Evolutionary conservation across 257 asterid species (phyloP).

Genomic region (Perilla frutescens): DNA sequence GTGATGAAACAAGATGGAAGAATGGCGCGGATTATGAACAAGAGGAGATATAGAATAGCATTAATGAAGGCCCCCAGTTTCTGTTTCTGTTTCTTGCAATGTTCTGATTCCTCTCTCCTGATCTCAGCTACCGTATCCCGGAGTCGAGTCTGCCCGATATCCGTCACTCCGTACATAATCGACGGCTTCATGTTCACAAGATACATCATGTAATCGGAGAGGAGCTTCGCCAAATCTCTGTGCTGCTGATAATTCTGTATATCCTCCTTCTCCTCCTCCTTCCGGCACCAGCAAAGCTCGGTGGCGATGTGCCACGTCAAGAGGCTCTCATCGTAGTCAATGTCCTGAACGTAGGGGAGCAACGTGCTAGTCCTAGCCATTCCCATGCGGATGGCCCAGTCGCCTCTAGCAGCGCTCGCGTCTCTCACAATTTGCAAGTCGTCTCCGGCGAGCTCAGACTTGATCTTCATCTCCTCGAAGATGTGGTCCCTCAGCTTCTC

Average conservation of each 20-base stretch:
- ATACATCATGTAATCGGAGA: slow-evolving; percentile 60
- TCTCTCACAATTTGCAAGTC: slow-evolving; percentile 44
- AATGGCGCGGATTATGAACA: not conserved
- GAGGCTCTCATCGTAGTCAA: slow-evolving; percentile 57
- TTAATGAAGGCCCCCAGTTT: not conserved
- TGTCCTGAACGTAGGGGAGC: slow-evolving; percentile 31
- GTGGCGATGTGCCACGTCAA: slow-evolving; percentile 61
- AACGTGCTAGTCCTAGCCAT: not conserved
- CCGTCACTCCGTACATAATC: slow-evolving; percentile 57
- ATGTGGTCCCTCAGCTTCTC: slow-evolving; percentile 39
- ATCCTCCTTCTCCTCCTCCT: not conserved
- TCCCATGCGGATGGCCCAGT: slow-evolving; percentile 37
- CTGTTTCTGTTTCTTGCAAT: too few species aligned
- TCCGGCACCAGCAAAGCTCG: slow-evolving; percentile 46
- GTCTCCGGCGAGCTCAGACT: slow-evolving; percentile 44
- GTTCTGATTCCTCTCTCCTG: not conserved
- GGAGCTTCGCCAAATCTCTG: slow-evolving; percentile 43
- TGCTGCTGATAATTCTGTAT: not conserved
- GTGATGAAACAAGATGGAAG: slow-evolving; percentile 8
- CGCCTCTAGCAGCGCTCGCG: slow-evolving; percentile 51
- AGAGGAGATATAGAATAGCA: slow-evolving; percentile 2
- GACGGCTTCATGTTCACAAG: slow-evolving; percentile 55
- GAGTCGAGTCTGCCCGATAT: slow-evolving; percentile 55
- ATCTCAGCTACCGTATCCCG: slow-evolving; percentile 55
- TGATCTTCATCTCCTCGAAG: slow-evolving; percentile 38